phyloP scores from a whole-genome alignment of 2,329 filamentous ascomycete species.

The Escovopsis sp. region DNA sequence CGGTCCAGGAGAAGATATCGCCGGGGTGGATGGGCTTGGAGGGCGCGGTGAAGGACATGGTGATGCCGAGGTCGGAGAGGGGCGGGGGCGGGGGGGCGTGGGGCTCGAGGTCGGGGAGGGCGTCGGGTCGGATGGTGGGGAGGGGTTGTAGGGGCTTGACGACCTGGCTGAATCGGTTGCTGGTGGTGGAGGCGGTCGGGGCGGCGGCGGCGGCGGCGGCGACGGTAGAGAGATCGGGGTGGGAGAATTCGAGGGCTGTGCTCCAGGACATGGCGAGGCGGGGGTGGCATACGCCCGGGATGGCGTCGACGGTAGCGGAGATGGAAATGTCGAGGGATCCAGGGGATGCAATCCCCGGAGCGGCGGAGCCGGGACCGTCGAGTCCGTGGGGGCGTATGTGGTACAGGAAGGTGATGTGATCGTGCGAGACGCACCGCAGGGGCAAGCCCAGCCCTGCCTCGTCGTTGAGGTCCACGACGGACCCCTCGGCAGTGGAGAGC shows the following conservation, averaged over 20 bases:
- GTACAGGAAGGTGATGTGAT: slow-evolving; percentile 64
- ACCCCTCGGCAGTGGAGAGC: slow-evolving; percentile 41
- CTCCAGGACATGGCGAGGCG: slow-evolving; percentile 51
- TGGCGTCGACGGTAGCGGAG: slow-evolving; percentile 39
- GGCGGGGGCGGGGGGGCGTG: slow-evolving; percentile 29
- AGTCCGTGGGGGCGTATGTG: slow-evolving; percentile 39
- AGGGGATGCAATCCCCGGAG: slow-evolving; percentile 24
- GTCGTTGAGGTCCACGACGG: slow-evolving; percentile 41
- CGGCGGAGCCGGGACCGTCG: slow-evolving; percentile 27
- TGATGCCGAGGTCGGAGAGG: slow-evolving; percentile 51
- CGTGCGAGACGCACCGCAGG: slow-evolving; percentile 49
- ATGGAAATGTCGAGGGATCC: slow-evolving; percentile 45
- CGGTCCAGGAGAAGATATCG: slow-evolving; percentile 53
- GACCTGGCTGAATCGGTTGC: slow-evolving; percentile 35
- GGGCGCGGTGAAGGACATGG: slow-evolving; percentile 58
- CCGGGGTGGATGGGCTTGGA: slow-evolving; percentile 40
- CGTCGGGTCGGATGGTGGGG: slow-evolving; percentile 41
- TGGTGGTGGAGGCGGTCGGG: slow-evolving; percentile 38
- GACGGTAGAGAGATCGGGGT: slow-evolving; percentile 41
- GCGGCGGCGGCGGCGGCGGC: slow-evolving; percentile 32
- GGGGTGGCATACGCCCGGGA: slow-evolving; percentile 42
- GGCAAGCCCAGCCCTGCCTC: slow-evolving; percentile 34
- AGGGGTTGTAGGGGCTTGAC: slow-evolving; percentile 41
- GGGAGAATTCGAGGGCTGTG: slow-evolving; percentile 52
- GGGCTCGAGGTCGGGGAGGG: slow-evolving; percentile 43